A percentile compares a stretch with the other conserved stretches of the same genome.
Conservation (phyloP, 768 basidiomycete species). For the Tephrocybe rancida region DNA sequence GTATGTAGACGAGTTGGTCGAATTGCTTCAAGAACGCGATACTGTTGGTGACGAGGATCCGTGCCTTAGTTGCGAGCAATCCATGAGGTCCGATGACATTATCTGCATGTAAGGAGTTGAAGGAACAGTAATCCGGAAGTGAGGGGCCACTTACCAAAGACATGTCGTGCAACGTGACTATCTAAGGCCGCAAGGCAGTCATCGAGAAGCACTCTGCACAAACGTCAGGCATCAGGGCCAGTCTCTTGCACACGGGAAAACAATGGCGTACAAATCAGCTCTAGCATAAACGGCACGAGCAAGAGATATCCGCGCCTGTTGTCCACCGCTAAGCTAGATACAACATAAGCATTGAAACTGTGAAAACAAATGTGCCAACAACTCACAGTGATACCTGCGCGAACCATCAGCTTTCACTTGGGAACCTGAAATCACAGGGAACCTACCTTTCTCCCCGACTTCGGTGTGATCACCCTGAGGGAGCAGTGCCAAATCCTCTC, state of each 20-base stretch:
- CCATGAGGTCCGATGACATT: conserved; percentile 87
- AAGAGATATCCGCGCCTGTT: conserved; percentile 80
- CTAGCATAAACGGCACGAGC: conserved; percentile 91
- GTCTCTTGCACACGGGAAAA: neutral
- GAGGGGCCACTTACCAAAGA: conserved; percentile 59
- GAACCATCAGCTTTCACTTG: neutral
- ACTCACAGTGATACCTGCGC: conserved; percentile 60
- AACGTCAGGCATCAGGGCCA: neutral
- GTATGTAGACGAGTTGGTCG: conserved; percentile 73
- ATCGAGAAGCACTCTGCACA: conserved; percentile 73
- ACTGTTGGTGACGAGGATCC: conserved; percentile 86
- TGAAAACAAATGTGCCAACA: neutral
- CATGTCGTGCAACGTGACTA: conserved; percentile 85
- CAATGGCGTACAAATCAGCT: conserved; percentile 71
- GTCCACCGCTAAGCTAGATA: conserved; percentile 74
- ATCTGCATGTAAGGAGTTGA: conserved; percentile 52
- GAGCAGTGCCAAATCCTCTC: conserved; percentile 77
- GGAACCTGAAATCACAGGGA: neutral
- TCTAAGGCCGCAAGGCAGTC: conserved; percentile 89
- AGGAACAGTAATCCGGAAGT: neutral
- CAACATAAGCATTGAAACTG: neutral
- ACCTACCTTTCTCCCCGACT: conserved; percentile 80
- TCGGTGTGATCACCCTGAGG: conserved; percentile 83
- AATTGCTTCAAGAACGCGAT: conserved; percentile 82
- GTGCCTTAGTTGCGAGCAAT: conserved; percentile 78